phyloP scores from a whole-genome alignment of 805 yeast genomes.

The Lipomyces anomalus region DNA sequence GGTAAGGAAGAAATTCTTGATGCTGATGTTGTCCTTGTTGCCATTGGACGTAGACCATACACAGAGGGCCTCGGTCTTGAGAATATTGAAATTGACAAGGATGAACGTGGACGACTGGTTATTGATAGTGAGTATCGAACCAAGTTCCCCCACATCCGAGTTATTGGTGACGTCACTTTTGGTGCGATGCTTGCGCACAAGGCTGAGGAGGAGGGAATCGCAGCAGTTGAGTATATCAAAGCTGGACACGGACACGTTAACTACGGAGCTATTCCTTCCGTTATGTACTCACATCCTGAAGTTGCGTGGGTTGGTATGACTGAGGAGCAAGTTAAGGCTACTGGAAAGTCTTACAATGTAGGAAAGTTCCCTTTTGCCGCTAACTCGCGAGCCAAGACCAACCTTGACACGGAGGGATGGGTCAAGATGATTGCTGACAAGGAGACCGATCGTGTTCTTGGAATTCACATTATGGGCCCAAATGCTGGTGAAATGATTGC shows the following conservation, averaged over 20 bases:
- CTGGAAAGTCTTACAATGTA: conserved; percentile 83
- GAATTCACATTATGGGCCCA: conserved; percentile 95
- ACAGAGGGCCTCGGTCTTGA: conserved; percentile 85
- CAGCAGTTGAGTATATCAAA: conserved; percentile 93
- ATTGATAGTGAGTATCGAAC: conserved; percentile 92
- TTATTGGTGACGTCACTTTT: conserved; percentile 96
- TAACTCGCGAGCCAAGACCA: conserved; percentile 98
- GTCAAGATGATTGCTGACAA: conserved; percentile 95
- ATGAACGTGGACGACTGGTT: conserved; percentile 86
- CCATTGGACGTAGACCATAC: conserved; percentile 98
- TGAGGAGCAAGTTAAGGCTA: conserved; percentile 89
- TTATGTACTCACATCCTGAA: conserved; percentile 99
- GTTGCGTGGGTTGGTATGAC: conserved; percentile 99
- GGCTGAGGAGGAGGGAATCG: conserved; percentile 99
- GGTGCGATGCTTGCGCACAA: conserved; percentile 99
- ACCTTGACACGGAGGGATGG: conserved; percentile 93
- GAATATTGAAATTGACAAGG: conserved; percentile 81
- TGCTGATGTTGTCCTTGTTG: conserved; percentile 90
- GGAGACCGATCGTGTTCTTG: conserved; percentile 92
- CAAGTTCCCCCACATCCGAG: conserved; percentile 87
- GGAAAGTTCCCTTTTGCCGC: conserved; percentile 99
- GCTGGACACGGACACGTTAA: conserved; percentile 95
- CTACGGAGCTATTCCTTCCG: conserved; percentile 96
- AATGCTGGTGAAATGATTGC: conserved; percentile 99
- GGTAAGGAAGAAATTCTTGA: conserved; percentile 75